These are phyloP conservation scores for Coemansia sp. DNA, from an alignment of 192 early-diverging fungal species.

Conservation along the genomic window DNA sequence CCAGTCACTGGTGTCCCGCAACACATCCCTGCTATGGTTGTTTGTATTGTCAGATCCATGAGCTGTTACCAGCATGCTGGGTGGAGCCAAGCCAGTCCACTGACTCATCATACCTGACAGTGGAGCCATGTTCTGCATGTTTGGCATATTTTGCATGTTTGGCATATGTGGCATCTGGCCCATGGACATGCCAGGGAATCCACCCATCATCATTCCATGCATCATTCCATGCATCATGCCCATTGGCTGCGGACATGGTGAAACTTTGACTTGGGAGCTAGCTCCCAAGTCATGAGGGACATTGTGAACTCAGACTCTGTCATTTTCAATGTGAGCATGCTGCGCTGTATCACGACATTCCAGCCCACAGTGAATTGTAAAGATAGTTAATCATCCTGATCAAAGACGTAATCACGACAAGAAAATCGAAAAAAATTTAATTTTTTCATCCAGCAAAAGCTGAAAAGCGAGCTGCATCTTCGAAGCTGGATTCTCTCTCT, in stretches of 20 bases:
- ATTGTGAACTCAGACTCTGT: too few relatives aligned
- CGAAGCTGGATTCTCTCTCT: neutral
- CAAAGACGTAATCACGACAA: too few relatives aligned
- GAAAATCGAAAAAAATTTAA: slow-evolving; percentile 5
- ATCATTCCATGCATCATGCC: slow-evolving; percentile 30
- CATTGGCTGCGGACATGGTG: slow-evolving; percentile 31
- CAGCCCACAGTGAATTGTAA: too few relatives aligned
- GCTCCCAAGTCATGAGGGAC: too few relatives aligned
- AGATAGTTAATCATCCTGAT: too few relatives aligned
- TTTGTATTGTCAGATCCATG: neutral
- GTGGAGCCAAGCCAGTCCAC: slow-evolving; percentile 6
- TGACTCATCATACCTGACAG: slow-evolving; percentile 11
- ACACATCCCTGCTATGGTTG: neutral
- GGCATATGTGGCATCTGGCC: slow-evolving; percentile 33
- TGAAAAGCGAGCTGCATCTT: neutral
- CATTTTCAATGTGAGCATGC: too few relatives aligned
- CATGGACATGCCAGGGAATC: slow-evolving; percentile 33
- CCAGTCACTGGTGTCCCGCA: too few relatives aligned
- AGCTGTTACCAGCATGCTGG: neutral
- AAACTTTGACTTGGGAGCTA: neutral
- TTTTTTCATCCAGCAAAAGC: neutral
- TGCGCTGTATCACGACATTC: too few relatives aligned
- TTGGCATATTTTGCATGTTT: slow-evolving; percentile 31
- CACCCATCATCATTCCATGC: slow-evolving; percentile 30
- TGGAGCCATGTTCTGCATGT: slow-evolving; percentile 22